A percentile compares a stretch with the other conserved stretches of the same genome.
These are phyloP conservation scores for Solanum hybrid DNA, from an alignment of 305 asterid species.

Conservation along the genomic window DNA sequence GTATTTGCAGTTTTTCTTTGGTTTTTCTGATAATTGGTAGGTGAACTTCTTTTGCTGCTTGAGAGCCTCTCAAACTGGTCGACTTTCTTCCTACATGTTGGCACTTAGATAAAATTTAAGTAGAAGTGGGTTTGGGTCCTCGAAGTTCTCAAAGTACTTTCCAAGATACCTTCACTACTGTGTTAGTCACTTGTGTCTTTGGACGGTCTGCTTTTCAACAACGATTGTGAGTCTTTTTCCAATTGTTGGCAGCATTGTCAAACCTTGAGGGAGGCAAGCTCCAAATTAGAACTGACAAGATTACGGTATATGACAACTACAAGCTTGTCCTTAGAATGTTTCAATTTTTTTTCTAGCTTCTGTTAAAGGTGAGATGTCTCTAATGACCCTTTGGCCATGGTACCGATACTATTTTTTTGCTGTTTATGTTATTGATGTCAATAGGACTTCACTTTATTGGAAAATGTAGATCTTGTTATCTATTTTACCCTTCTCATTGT, in stretches of 20 bases:
- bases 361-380: not conserved
- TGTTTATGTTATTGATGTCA: not conserved
- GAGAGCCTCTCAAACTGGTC: not conserved
- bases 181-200: not conserved
- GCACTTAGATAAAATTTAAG: not conserved
- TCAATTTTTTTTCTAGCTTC: not conserved
- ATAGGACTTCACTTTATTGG: not conserved
- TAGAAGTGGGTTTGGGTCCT: not conserved
- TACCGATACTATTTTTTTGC: not conserved
- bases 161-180: not conserved
- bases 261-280: not conserved
- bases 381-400: not conserved
- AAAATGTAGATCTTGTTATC: not conserved
- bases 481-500: slow-evolving; percentile 7
- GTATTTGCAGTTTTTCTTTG: not conserved
- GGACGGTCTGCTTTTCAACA: not conserved
- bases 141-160: not conserved
- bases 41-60: not conserved
- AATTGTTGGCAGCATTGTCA: not conserved
- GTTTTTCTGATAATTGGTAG: not conserved
- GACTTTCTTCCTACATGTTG: not conserved
- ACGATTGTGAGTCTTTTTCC: not conserved
- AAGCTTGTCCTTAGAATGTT: not conserved
- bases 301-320: not conserved
- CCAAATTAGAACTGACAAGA: not conserved